Base-by-base conservation (phyloP, 2,329 filamentous ascomycete genomes). In the Dothistroma pini region DNA sequence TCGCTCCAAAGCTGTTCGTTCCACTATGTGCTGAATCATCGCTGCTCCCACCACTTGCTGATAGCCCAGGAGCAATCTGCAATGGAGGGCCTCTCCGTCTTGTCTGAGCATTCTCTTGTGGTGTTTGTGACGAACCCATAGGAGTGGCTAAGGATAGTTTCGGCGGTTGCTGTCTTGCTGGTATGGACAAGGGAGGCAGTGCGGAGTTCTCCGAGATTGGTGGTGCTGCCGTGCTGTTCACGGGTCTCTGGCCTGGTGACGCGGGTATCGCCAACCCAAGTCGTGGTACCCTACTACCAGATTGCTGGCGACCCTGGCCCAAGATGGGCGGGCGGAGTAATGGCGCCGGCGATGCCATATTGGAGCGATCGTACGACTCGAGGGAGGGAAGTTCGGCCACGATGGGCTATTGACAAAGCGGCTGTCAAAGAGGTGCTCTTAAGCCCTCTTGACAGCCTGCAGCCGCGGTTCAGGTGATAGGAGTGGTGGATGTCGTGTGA, bases 211-310 rank as follows among this genome's bases (percentile, higher is more conserved):
- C 71, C 64, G 72, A 72, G 72, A 74, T 68, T 41, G 74, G 71
- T n/a, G 72, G 69, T 32, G 70, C 69, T 8, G 69, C 72, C 19
- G 76, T 65, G 53, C 71, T 72, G 61, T 80, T 76, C 56, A 95
- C 86, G 1, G 93, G 87, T 75, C 93, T 91, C 64, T 83, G 88
- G 77, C 86, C 93, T 54, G 91, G 90, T 38, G 91, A 96, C 0
- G 90, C 87, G 41, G 93, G 93, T 61, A 97, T 97, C 51, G 93
- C 90, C 59, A 97, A 85, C 50, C 92, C 93, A 61, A 97, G 84
- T 70, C 89, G 87, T 31, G 91, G 91, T 57, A 89, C 75, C 53
- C 62, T 71, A 31, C 55, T 62, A 29, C 62, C 70, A 44, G 67
- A 65, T 53, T 70, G 66, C 55, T 69, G 75, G 53, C 75, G 82